Evolutionary conservation across 352 stramenopile genomes (phyloP), one percentile per base, ranked within the genome.

Genomic region (Globisporangium nunn): DNA sequence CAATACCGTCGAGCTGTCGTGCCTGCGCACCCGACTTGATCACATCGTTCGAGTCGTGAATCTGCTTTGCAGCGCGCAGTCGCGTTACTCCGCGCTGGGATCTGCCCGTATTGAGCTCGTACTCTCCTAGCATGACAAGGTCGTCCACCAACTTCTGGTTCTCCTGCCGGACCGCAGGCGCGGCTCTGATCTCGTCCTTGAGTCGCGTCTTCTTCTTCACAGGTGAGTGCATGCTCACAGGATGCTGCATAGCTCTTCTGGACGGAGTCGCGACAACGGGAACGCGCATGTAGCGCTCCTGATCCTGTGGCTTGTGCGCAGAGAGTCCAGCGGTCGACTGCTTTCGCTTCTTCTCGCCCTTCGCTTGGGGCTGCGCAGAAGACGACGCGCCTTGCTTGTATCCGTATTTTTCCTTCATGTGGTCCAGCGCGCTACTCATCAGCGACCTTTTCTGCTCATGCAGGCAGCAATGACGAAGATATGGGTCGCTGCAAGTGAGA

Each of bases 131-230:
- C 47, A 78, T 52, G 48, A 85, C 54, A 3, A 91, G 52, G 52
- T 81, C 63, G 31, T 89, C 68, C 33, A 89, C 78, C 2, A 91
- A 63, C 23, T 62, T 18, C 56, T 89, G 76, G 63, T 91, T 91
- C 45, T 85, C 72, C 5, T 33, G 28, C 29, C 58, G 52, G 30
- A 37, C 53, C 0, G 75, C 78, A 4, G 64, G 72, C n/a, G 57
- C 59, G 8, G 69, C 66, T 23, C 67, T 47, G 31, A 88, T 67
- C 50, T 87, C 62, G 39, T 75, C 66, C 51, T 82, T 62, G 23
- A 76, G 59, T 6, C 68, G 63, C 28, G 43, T 59, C 46, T 76
- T 76, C 58, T 72, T 78, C 49, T 71, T 68, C 33, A 39, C 58
- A 67, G 50, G 63, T 63, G 29, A 67, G 54, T 62, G 47, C n/a